Evolutionary conservation across 2,329 filamentous ascomycete species (phyloP).

Genomic region (Coniochaeta sp.): DNA sequence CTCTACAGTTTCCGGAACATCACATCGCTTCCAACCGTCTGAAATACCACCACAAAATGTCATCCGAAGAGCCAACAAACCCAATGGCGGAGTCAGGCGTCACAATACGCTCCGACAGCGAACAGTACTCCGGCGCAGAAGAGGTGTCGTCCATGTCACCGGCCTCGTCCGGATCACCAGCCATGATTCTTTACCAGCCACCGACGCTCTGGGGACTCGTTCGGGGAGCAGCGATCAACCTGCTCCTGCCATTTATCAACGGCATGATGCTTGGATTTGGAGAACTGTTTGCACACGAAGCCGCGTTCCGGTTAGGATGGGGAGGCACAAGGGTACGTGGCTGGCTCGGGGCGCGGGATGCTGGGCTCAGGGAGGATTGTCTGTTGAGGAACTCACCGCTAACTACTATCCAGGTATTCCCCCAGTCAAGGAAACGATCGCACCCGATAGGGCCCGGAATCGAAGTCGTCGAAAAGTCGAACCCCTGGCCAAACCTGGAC

Average conservation of each 20-base stretch:
- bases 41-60: constrained; percentile 36
- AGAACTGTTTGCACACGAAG: constrained; percentile 93
- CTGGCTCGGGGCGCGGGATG: not conserved
- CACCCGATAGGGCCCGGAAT: constrained; percentile 74
- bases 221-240: constrained; percentile 86
- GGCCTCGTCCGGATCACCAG: constrained; percentile 55
- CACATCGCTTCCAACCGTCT: not conserved
- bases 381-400: constrained; percentile 6
- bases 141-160: constrained; percentile 52
- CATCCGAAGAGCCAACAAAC: constrained; percentile 41
- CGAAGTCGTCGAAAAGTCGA: constrained; percentile 62
- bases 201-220: constrained; percentile 82
- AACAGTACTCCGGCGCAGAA: constrained; percentile 67
- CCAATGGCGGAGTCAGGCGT: constrained; percentile 65
- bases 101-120: constrained; percentile 76
- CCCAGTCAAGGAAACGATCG: constrained; percentile 50
- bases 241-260: constrained; percentile 93
- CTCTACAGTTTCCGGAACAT: not conserved
- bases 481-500: constrained; percentile 50
- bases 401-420: constrained; percentile 43
- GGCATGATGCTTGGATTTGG: constrained; percentile 98
- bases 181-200: constrained; percentile 79
- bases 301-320: constrained; percentile 90
- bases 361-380: not conserved
- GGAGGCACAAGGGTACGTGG: constrained; percentile 76